Percentiles rank a stretch among this genome's conserved stretches.
These are phyloP conservation scores for Clitopilus hobsonii DNA, from an alignment of 768 basidiomycete genomes.

Conservation along the genomic window DNA sequence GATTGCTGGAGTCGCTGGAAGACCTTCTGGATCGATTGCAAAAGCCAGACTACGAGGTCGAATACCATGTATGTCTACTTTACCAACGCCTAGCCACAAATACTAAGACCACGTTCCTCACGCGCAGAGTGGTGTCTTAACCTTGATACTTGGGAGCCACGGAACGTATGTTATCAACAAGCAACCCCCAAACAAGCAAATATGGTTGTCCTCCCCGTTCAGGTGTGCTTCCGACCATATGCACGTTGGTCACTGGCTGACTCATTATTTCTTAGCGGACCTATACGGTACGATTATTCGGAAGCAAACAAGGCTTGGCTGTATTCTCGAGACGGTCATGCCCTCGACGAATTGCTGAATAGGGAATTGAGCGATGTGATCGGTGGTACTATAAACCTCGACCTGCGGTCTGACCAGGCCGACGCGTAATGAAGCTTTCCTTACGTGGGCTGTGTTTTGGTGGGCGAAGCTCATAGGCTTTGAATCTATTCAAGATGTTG, in stretches of 20 bases:
- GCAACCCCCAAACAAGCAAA: conserved; percentile 96
- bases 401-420: conserved; percentile 11
- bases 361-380: conserved; percentile 51
- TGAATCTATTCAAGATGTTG: neutral
- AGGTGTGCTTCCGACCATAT: conserved; percentile 44
- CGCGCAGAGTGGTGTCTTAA: conserved; percentile 83
- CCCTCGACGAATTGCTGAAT: conserved; percentile 60
- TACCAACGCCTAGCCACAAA: neutral
- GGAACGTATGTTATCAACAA: conserved; percentile 97
- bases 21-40: conserved; percentile 56
- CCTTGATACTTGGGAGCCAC: conserved; percentile 65
- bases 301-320: conserved; percentile 59
- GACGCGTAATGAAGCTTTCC: neutral
- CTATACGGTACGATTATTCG: conserved; percentile 86
- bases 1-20: conserved; percentile 71
- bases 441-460: neutral
- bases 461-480: neutral
- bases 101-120: neutral
- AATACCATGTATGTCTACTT: conserved; percentile 66
- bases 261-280: conserved; percentile 51
- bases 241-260: neutral
- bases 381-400: conserved; percentile 24
- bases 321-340: conserved; percentile 63
- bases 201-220: conserved; percentile 88
- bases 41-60: conserved; percentile 68